A percentile compares a stretch with the other conserved stretches of the same genome.
phyloP scores from a whole-genome alignment of 2,329 filamentous ascomycete genomes.

The Fusarium succisae region DNA sequence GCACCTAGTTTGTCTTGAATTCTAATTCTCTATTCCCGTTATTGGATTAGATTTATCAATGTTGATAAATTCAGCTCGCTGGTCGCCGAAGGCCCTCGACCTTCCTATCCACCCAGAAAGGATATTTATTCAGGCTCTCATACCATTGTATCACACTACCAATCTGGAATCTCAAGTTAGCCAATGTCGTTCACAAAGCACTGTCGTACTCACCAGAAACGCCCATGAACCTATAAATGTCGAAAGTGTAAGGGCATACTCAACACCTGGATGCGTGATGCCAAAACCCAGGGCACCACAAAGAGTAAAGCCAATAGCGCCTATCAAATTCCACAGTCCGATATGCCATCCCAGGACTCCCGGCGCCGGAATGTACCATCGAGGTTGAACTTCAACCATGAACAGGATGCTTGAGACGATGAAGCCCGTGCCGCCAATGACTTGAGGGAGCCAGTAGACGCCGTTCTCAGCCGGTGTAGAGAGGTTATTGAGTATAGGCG shows the following conservation, averaged over 20 bases:
- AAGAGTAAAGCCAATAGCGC: conserved; percentile 70
- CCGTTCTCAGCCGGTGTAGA: conserved; percentile 52
- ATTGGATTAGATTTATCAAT: too few species aligned
- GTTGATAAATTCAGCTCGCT: neutral
- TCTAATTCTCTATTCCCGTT: too few species aligned
- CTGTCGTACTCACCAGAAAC: conserved; percentile 47
- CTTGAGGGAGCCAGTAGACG: conserved; percentile 68
- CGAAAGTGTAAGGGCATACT: conserved; percentile 59
- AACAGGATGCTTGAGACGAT: conserved; percentile 67
- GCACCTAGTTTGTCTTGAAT: too few species aligned
- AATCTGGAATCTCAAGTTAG: neutral
- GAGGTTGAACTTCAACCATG: conserved; percentile 72
- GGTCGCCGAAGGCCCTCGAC: too few species aligned
- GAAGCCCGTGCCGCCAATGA: conserved; percentile 70
- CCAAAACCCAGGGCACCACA: conserved; percentile 67
- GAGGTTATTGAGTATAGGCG: conserved; percentile 59
- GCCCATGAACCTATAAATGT: conserved; percentile 62
- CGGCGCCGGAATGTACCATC: conserved; percentile 69
- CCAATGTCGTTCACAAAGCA: too few species aligned
- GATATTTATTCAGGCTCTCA: neutral
- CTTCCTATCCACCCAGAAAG: neutral
- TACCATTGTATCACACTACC: conserved; percentile 3
- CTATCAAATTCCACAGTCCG: conserved; percentile 72
- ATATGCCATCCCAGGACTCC: conserved; percentile 72
- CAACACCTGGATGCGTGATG: conserved; percentile 43